Percentiles rank a stretch among this genome's conserved stretches.
Evolutionary conservation across 2,329 filamentous ascomycete genomes (phyloP).

Genomic region (Sporothrix luriei): DNA sequence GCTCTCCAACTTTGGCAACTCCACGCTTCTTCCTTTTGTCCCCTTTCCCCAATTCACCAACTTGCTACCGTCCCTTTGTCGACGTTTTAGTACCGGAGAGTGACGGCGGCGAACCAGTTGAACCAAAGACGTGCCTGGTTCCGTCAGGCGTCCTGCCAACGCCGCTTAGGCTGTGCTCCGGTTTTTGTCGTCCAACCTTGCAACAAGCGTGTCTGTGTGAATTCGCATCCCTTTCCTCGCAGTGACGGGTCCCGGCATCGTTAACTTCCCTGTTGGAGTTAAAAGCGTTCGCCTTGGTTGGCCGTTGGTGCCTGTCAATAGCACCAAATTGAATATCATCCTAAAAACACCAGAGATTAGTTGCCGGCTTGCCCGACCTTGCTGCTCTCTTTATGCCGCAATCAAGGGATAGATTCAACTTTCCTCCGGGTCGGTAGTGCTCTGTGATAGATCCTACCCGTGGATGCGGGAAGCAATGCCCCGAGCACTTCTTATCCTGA

Average conservation of each 20-base stretch:
- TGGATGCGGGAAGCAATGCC: conserved; percentile 8
- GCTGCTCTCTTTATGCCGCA: neutral
- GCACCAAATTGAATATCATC: neutral
- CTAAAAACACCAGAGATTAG: neutral
- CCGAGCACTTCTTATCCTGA: neutral
- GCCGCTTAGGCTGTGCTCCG: neutral
- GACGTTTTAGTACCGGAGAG: neutral
- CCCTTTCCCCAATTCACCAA: neutral
- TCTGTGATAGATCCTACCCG: neutral
- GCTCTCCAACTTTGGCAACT: conserved; percentile 15
- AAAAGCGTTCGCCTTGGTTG: neutral
- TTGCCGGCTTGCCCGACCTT: neutral
- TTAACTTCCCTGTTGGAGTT: neutral
- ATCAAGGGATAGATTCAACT: neutral
- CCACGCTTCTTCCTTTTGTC: conserved; percentile 1
- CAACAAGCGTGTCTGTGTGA: too few species aligned
- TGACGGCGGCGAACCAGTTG: conserved; percentile 2
- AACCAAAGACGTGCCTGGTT: conserved; percentile 21
- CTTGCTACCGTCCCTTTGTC: neutral
- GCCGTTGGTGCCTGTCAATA: neutral
- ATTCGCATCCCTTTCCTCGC: conserved; percentile 1
- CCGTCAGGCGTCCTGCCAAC: conserved; percentile 15
- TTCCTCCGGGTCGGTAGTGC: neutral
- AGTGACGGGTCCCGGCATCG: neutral
- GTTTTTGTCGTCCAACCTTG: neutral